Conservation (phyloP, 23 red algal genomes). For the Cyanidioschyzon merolae region DNA sequence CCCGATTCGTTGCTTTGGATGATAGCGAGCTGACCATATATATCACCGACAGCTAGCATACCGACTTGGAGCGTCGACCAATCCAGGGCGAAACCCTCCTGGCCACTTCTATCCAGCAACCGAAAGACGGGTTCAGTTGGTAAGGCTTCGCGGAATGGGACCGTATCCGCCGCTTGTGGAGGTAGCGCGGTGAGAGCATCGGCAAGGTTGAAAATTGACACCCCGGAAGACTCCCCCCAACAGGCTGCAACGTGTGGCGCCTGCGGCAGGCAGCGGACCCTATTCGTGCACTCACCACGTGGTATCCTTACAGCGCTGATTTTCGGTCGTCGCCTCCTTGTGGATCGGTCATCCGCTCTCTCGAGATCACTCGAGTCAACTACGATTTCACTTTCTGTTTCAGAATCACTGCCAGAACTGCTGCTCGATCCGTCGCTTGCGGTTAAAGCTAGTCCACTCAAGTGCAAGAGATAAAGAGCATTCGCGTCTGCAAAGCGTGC, state of each 20-base stretch:
- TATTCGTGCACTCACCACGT: slow-evolving; percentile 41
- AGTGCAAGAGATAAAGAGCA: neutral
- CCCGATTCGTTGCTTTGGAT: slow-evolving; percentile 16
- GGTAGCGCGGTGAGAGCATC: slow-evolving; percentile 35
- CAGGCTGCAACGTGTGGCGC: slow-evolving; percentile 45
- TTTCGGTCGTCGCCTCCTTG: slow-evolving; percentile 13
- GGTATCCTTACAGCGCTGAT: slow-evolving; percentile 35
- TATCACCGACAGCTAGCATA: slow-evolving; percentile 42
- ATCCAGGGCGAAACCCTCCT: slow-evolving; percentile 64
- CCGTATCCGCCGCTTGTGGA: slow-evolving; percentile 19
- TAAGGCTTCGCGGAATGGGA: neutral
- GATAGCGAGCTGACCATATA: slow-evolving; percentile 43
- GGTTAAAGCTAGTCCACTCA: too few species aligned
- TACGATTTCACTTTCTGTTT: too few species aligned
- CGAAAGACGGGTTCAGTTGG: neutral
- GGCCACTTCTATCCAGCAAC: slow-evolving; percentile 33
- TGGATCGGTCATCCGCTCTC: too few species aligned
- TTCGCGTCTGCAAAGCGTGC: neutral
- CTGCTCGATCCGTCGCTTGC: too few species aligned
- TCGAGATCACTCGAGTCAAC: too few species aligned
- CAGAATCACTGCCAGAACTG: too few species aligned
- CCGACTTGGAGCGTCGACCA: slow-evolving; percentile 44
- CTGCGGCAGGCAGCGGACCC: slow-evolving; percentile 61
- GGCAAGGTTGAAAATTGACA: slow-evolving; percentile 35
- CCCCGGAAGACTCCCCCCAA: slow-evolving; percentile 43